Conservation (phyloP, 192 early-diverging fungal species). For the Gryganskiella cystojenkinii region DNA sequence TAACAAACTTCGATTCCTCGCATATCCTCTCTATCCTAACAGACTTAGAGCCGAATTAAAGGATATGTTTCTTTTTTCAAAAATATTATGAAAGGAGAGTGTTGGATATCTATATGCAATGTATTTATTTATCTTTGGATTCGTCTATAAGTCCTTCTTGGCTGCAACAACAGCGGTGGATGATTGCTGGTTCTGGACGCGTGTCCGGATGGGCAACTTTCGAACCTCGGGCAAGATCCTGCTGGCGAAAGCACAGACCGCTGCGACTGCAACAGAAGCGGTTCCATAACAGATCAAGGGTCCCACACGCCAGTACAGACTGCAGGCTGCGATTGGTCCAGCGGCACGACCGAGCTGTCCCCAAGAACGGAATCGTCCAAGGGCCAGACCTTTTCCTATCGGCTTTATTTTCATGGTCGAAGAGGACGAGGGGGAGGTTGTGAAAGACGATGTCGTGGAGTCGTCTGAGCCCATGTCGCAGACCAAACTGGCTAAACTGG, state of each 20-base stretch:
- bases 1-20: not conserved
- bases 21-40: too few relatives aligned
- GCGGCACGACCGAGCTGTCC: conserved; percentile 93
- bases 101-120: too few relatives aligned
- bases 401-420: conserved; percentile 1
- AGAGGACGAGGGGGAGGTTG: not conserved
- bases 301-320: conserved; percentile 86
- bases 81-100: too few relatives aligned
- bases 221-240: conserved; percentile 48
- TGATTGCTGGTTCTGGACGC: not conserved
- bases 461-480: conserved; percentile 56
- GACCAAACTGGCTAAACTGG: conserved; percentile 75
- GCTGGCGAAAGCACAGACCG: conserved; percentile 36
- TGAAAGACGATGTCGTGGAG: not conserved
- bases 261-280: conserved; percentile 64
- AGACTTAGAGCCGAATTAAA: too few relatives aligned
- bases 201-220: conserved; percentile 38
- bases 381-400: conserved; percentile 70
- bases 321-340: conserved; percentile 90
- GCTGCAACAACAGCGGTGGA: not conserved
- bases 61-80: too few relatives aligned
- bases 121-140: too few relatives aligned
- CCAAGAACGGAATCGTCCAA: conserved; percentile 87
- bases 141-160: not conserved
- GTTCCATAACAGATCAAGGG: conserved; percentile 68